Base-by-base conservation (phyloP, 345 rosid genomes). In the Dipteronia dyeriana region DNA sequence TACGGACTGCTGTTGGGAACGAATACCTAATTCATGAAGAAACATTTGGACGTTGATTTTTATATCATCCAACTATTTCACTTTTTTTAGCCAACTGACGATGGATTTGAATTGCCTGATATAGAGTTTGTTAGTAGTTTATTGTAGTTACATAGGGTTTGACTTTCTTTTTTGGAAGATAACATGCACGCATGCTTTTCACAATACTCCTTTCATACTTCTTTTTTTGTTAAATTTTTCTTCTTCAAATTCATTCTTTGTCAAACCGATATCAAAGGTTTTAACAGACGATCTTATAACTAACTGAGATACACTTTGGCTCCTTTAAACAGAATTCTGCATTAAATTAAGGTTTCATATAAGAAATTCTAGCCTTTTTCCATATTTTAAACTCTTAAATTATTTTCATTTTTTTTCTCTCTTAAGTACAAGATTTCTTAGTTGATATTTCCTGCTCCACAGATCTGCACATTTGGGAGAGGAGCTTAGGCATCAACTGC, bases 401-500 rank as follows among this genome's bases (percentile, higher is more conserved):
- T 31, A 9, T 29, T 9, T 17, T 65, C 60, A 26, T 74, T 5
- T 9, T 11, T 68, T 76, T 0, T 39, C 70, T 43, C 1, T 53
- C 29, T n/a, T 38, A 75, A 23, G 73, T 49, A 56, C 26, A 23
- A 11, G 11, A 47, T 3, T 25, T 9, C 43, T 80, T 25, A 60
- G 23, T 80, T 47, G 64, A 45, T 47, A 41, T 78, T 49, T 61
- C 54, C 66, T 80, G 11, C 64, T 63, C 14, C 65, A 22, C 77
- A 94, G 97, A 80, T 94, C 98, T 56, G 89, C 86, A 43, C 81
- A 77, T 43, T 78, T 86, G 83, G 96, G 98, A 68, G 78, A 90
- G 62, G 91, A 92, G 67, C 82, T 94, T 8, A 87, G 89, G 87
- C 81, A 61, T 57, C 93, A 88, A 54, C 78, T 96, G 60, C 74